Conservation (phyloP, 441 rosid species). For the Adansonia madagascariensis region DNA sequence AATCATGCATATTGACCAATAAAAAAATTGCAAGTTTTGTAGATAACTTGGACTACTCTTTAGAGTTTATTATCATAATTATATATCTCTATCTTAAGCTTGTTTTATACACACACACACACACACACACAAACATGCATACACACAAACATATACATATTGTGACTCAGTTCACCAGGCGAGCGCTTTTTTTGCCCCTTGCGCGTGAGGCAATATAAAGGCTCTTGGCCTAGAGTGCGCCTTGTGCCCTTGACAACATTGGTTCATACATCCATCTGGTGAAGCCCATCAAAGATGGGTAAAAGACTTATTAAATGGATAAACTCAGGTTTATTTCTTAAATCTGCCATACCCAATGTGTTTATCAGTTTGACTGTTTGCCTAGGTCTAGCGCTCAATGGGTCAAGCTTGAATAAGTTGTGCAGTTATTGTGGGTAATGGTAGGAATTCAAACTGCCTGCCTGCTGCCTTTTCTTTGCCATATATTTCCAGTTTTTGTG, state of each 20-base stretch:
- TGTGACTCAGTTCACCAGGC: no score
- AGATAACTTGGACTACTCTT: no score
- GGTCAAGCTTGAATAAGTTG: neutral
- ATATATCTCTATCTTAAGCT: no score
- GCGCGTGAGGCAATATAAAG: no score
- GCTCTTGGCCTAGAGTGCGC: no score
- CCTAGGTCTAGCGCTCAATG: neutral
- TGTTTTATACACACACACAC: no score
- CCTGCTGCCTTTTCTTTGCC: neutral
- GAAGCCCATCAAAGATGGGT: neutral
- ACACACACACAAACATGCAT: no score
- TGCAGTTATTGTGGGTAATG: neutral
- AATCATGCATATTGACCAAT: no score
- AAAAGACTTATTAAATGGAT: neutral
- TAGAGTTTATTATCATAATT: no score
- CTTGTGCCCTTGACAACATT: neutral
- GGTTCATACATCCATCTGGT: neutral
- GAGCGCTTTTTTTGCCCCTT: no score
- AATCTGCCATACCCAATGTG: neutral
- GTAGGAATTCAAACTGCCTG: neutral
- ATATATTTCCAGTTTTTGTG: neutral
- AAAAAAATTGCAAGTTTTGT: no score
- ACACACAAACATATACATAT: no score
- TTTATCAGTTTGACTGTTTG: neutral
- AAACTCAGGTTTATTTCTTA: neutral